Evolutionary conservation across 177 flowering plant genomes (phyloP), one percentile per base, ranked within the genome.

Genomic region (Tripterygium wilfordii): DNA sequence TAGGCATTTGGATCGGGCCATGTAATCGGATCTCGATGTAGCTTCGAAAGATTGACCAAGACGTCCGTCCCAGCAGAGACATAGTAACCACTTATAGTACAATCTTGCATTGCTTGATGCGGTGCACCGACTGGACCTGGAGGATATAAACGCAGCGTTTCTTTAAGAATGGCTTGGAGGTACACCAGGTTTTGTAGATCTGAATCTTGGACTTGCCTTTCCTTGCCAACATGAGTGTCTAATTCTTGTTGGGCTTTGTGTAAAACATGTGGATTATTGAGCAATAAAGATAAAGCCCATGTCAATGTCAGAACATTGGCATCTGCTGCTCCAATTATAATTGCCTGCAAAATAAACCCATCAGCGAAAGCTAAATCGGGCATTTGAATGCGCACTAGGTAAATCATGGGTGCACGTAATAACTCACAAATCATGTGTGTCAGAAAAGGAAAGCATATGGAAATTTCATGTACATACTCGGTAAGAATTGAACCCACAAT

Each of bases 1-100:
- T 44, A 62, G 26, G 45, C 22, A 4, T 24, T n/a, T 0, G 64
- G 64, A 16, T 60, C 49, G 4, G 48, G 3, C 58, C 64, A 60
- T 13, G 54, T 30, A 0, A 36, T 13, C 20, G 58, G 64, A 25
- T 60, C 59, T 10, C 44, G 25, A 9, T 54, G 66, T n/a, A 62
- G 8, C 36, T 62, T 62, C 56, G 56, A 62, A 1, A 56, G 8
- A 20, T 61, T 61, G 4, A 49, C 28, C 1, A 30, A 16, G 12
- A 61, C 14, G 1, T 25, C 21, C 2, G 54, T 54, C 1, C 66
- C 61, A 13, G 35, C 47, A 3, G 55, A 51, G 7, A 62, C 42
- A 19, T 32, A 20, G 23, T 44, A 46, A 6, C 42, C 58, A 23
- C 27, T 33, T 2, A 60, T n/a, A 19, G 10, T 32, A 16, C 57